Evolutionary conservation across 768 basidiomycete species (phyloP).

Genomic region (Pleurotus cornucopiae): DNA sequence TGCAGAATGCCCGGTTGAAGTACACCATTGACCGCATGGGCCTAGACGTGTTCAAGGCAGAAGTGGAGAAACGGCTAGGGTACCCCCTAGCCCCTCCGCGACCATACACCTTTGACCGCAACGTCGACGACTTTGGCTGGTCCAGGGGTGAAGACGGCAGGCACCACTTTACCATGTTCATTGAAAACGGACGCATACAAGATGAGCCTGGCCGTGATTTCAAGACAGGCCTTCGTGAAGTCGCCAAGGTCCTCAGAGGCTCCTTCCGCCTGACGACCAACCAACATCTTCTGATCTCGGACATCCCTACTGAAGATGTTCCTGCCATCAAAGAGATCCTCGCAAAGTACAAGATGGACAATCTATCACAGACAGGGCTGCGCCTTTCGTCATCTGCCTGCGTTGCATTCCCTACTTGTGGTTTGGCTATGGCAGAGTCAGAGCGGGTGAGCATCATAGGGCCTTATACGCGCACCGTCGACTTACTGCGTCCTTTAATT

Average conservation of each 20-base stretch:
- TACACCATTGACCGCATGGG: slow-evolving; percentile 98
- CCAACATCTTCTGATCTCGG: slow-evolving; percentile 88
- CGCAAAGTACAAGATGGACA: slow-evolving; percentile 85
- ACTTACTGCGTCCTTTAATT: neutral
- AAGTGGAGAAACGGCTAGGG: slow-evolving; percentile 87
- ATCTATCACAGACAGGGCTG: slow-evolving; percentile 72
- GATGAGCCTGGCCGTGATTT: slow-evolving; percentile 88
- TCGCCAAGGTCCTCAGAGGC: slow-evolving; percentile 93
- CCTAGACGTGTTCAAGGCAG: slow-evolving; percentile 77
- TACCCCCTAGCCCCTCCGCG: slow-evolving; percentile 71
- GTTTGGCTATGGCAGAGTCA: slow-evolving; percentile 51
- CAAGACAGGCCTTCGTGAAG: slow-evolving; percentile 90
- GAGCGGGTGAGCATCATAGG: slow-evolving; percentile 38
- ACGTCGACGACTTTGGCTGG: slow-evolving; percentile 96
- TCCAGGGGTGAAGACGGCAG: slow-evolving; percentile 79
- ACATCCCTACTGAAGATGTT: slow-evolving; percentile 71
- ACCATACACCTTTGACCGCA: slow-evolving; percentile 78
- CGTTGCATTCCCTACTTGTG: slow-evolving; percentile 96
- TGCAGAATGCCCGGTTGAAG: slow-evolving; percentile 83
- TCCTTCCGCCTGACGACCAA: slow-evolving; percentile 91
- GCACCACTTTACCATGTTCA: slow-evolving; percentile 90
- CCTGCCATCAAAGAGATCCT: slow-evolving; percentile 75
- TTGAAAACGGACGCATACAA: slow-evolving; percentile 97
- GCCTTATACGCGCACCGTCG: neutral
- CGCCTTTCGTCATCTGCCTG: slow-evolving; percentile 91